Conservation (phyloP, 192 early-diverging fungal genomes). For the Linnemannia exigua region DNA sequence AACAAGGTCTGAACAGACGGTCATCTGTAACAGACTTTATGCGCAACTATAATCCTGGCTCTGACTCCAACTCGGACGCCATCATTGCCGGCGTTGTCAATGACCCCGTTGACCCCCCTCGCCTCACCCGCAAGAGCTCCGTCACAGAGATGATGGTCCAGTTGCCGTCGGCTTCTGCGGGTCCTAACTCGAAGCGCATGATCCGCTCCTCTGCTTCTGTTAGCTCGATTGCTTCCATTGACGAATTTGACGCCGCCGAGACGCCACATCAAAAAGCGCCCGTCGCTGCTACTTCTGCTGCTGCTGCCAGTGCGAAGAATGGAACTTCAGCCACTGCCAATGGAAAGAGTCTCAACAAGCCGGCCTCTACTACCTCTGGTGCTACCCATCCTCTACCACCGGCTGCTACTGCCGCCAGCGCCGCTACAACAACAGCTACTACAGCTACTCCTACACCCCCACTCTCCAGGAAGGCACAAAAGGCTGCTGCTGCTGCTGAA, state of each 20-base stretch:
- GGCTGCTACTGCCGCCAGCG: not conserved
- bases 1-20: not conserved
- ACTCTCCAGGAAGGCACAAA: not conserved
- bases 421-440: not conserved
- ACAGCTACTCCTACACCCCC: not conserved
- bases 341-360: conserved; percentile 9
- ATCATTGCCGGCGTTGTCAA: conserved; percentile 28
- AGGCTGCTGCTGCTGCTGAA: not conserved
- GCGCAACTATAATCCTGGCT: conserved; percentile 15
- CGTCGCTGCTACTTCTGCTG: not conserved
- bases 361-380: not conserved
- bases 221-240: conserved; percentile 21
- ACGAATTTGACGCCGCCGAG: conserved; percentile 1
- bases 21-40: conserved; percentile 42
- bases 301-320: not conserved
- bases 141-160: conserved; percentile 54
- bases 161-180: not conserved
- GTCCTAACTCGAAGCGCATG: not conserved
- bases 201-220: conserved; percentile 12
- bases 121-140: conserved; percentile 33
- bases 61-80: conserved; percentile 4
- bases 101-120: conserved; percentile 31
- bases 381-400: not conserved
- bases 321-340: no score
- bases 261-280: not conserved